These are phyloP conservation scores for Salvia splendens DNA, from an alignment of 257 asterid genomes.

Conservation along the genomic window DNA sequence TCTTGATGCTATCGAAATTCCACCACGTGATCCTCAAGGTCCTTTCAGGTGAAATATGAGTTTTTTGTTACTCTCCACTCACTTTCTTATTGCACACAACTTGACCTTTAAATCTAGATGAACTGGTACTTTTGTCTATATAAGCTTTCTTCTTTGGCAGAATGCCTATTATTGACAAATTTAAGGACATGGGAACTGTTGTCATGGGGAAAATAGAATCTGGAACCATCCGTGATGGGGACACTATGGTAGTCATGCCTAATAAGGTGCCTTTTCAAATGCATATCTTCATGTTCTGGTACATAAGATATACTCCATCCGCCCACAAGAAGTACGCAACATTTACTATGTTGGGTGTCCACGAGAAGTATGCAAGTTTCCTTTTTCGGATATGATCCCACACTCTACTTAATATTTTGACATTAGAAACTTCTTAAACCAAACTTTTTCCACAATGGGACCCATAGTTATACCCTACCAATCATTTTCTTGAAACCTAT, in stretches of 20 bases:
- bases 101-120: not conserved
- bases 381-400: too few species aligned
- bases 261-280: slow-evolving; percentile 61
- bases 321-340: too few species aligned
- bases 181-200: slow-evolving; percentile 95
- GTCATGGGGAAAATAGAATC: slow-evolving; percentile 97
- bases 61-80: not conserved
- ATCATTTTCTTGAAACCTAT: too few species aligned
- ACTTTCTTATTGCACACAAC: not conserved
- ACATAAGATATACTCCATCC: not conserved
- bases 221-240: slow-evolving; percentile 88
- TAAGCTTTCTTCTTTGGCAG: slow-evolving; percentile 38
- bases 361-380: too few species aligned
- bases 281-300: slow-evolving; percentile 10
- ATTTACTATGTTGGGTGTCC: too few species aligned
- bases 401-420: too few species aligned
- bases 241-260: slow-evolving; percentile 80
- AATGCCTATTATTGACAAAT: slow-evolving; percentile 85
- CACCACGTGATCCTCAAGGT: slow-evolving; percentile 82
- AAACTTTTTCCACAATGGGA: too few species aligned
- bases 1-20: slow-evolving; percentile 82
- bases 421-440: too few species aligned
- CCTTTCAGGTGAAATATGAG: slow-evolving; percentile 67
- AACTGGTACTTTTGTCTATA: not conserved
- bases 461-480: too few species aligned